A percentile compares a stretch with the other conserved stretches of the same genome.
These are phyloP conservation scores for Thecaphora frezii DNA, from an alignment of 1,284 basidiomycete species.

Conservation along the genomic window DNA sequence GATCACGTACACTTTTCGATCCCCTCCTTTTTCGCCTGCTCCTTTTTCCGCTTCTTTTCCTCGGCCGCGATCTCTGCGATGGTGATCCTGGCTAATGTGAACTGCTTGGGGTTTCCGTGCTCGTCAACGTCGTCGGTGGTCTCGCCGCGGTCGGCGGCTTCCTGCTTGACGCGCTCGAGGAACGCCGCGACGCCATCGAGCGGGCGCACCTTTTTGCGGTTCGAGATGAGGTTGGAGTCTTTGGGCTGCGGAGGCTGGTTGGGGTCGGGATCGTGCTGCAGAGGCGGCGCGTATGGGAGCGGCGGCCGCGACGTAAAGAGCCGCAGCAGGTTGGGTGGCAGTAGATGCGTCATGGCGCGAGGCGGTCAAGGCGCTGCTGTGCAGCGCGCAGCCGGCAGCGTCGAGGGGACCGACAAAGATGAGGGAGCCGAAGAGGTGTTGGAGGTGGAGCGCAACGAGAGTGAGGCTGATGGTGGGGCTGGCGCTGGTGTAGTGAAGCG, in stretches of 20 bases:
- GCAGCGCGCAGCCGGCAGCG: no score
- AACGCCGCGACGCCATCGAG: conserved; percentile 46
- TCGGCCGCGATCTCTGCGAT: conserved; percentile 43
- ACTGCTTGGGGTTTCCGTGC: conserved; percentile 6
- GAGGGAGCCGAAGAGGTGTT: no score
- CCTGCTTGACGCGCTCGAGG: conserved; percentile 49
- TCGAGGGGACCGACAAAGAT: no score
- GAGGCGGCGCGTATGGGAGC: conserved; percentile 35
- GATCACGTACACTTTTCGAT: conserved; percentile 10
- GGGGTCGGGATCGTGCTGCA: conserved; percentile 38
- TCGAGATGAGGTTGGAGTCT: conserved; percentile 7
- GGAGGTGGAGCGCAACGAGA: no score
- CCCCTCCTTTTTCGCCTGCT: conserved; percentile 14
- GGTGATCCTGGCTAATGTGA: conserved; percentile 39
- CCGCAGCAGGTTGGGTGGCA: conserved; percentile 53
- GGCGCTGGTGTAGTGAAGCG: no score
- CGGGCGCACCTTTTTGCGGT: conserved; percentile 26
- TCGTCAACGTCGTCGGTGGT: conserved; percentile 44
- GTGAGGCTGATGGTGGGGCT: no score
- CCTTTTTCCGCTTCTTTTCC: conserved; percentile 13
- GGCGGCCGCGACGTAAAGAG: conserved; percentile 53
- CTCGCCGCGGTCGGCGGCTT: conserved; percentile 46
- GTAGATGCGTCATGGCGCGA: conserved; percentile 58
- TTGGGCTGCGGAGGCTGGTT: conserved; percentile 22
- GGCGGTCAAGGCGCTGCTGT: no score